phyloP scores from a whole-genome alignment of 73 alveolate genomes.

The Paramecium tetraurelia region DNA sequence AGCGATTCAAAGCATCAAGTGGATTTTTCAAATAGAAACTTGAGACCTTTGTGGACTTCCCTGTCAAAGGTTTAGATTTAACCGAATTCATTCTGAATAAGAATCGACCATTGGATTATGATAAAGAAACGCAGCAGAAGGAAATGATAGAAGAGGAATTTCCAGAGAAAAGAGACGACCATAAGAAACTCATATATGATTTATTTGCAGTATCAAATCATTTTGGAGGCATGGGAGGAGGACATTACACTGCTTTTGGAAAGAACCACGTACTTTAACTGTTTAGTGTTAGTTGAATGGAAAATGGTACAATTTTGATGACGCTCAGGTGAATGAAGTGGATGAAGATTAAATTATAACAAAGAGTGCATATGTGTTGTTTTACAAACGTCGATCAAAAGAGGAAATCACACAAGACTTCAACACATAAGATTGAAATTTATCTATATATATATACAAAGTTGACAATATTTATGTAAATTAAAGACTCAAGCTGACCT shows the following conservation, averaged over 20 bases:
- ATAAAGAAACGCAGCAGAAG: conserved; percentile 24
- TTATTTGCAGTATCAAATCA: conserved; percentile 78
- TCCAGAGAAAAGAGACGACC: neutral
- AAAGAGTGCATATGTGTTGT: neutral
- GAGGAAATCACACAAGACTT: neutral
- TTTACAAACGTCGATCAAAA: neutral
- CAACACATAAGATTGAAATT: neutral
- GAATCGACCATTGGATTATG: conserved; percentile 49
- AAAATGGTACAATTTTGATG: conserved; percentile 13
- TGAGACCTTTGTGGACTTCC: conserved; percentile 74
- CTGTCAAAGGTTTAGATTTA: conserved; percentile 62
- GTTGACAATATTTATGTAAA: neutral
- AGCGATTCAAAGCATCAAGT: conserved; percentile 77
- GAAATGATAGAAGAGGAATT: neutral
- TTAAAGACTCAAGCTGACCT: neutral
- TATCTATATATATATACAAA: neutral
- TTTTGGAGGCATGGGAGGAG: conserved; percentile 76
- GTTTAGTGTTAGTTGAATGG: neutral
- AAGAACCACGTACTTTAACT: conserved; percentile 58
- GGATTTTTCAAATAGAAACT: conserved; percentile 67
- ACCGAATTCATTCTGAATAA: conserved; percentile 59
- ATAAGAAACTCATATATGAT: conserved; percentile 60
- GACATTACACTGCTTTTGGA: conserved; percentile 80
- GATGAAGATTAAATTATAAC: conserved; percentile 18
- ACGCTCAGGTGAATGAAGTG: neutral